Percentiles rank a stretch among this genome's conserved stretches.
These are phyloP conservation scores for Stropharia rugosoannulata DNA, from an alignment of 768 basidiomycete genomes.

Conservation along the genomic window DNA sequence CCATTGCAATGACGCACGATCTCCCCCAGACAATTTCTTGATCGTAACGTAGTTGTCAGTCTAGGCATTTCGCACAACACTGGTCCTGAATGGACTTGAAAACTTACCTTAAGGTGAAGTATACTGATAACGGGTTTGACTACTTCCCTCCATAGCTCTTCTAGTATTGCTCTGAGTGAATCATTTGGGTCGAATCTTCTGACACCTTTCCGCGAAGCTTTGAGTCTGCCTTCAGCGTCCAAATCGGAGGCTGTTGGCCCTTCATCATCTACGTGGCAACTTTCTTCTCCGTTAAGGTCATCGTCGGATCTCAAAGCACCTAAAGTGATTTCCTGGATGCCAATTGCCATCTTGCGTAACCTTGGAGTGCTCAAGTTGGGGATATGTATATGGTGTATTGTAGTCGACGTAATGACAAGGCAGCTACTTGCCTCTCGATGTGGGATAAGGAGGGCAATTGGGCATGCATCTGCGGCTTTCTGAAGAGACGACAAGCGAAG, in stretches of 20 bases:
- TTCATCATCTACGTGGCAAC: neutral
- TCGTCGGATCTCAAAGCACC: neutral
- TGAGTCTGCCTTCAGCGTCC: neutral
- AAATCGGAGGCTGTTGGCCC: neutral
- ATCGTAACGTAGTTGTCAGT: neutral
- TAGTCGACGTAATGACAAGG: neutral
- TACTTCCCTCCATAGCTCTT: constrained; percentile 5
- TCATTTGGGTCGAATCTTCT: neutral
- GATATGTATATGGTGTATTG: neutral
- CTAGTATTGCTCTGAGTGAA: constrained; percentile 1
- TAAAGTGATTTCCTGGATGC: neutral
- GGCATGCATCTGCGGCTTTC: neutral
- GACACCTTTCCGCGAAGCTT: neutral
- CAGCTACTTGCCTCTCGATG: neutral
- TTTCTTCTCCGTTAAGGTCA: neutral
- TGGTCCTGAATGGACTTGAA: neutral
- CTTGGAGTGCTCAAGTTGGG: neutral
- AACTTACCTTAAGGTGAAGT: constrained; percentile 2
- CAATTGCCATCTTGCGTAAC: neutral
- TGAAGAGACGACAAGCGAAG: neutral
- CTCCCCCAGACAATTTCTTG: neutral
- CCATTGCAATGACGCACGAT: constrained; percentile 13
- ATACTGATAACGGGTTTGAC: constrained; percentile 10
- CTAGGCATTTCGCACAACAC: neutral
- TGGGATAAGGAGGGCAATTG: neutral